Evolutionary conservation across 2,329 filamentous ascomycete genomes (phyloP).

Genomic region (Pseudopyrenochaeta lycopersici): DNA sequence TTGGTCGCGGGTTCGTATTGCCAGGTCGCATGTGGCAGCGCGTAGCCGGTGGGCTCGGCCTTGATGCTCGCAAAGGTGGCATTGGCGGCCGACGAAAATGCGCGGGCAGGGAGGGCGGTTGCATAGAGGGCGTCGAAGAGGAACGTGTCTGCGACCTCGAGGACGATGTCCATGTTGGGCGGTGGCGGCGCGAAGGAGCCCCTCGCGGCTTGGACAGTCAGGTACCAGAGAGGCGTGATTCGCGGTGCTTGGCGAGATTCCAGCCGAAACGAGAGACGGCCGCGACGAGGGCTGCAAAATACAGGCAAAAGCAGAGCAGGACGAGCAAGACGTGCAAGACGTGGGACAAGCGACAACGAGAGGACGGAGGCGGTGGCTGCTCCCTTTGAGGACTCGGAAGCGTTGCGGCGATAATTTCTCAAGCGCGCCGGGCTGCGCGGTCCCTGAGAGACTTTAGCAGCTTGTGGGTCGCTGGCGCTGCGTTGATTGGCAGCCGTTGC

Average conservation of each 20-base stretch:
- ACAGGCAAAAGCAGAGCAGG: too few species aligned
- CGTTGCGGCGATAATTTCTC: conserved; percentile 21
- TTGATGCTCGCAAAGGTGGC: conserved; percentile 63
- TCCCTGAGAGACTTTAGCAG: conserved; percentile 5
- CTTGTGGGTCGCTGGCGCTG: not conserved
- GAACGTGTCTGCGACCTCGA: conserved; percentile 85
- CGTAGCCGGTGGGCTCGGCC: conserved; percentile 47
- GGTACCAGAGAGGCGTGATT: conserved; percentile 30
- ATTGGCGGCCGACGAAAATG: conserved; percentile 62
- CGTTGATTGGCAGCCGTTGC: conserved; percentile 5
- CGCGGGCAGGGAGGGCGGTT: conserved; percentile 66
- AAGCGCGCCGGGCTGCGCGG: conserved; percentile 8
- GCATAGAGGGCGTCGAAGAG: conserved; percentile 84
- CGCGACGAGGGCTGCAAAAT: too few species aligned
- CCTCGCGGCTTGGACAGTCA: conserved; percentile 17
- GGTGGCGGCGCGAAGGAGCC: conserved; percentile 16
- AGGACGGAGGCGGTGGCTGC: conserved; percentile 9
- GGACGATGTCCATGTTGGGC: conserved; percentile 84
- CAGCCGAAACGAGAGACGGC: too few species aligned
- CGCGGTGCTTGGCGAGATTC: conserved; percentile 20
- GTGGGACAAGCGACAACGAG: conserved; percentile 3
- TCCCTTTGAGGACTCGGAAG: conserved; percentile 9
- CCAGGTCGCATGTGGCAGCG: conserved; percentile 56
- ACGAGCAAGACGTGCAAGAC: not conserved
- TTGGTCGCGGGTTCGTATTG: conserved; percentile 77